Base-by-base conservation (phyloP, 2,329 filamentous ascomycete species). In the Ophiostoma perfectum region DNA sequence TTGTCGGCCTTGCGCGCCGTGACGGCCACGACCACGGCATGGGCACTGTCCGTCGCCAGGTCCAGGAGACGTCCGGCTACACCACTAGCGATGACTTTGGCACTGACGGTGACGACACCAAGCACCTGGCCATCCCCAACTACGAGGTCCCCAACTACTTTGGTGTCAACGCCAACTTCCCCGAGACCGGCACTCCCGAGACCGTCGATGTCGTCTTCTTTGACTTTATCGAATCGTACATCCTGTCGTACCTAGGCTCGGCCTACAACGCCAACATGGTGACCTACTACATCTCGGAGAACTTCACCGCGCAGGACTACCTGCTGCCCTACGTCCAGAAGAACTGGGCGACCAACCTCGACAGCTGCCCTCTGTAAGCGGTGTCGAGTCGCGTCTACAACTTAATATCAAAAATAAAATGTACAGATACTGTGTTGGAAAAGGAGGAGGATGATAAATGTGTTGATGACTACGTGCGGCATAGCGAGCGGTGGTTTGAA, bases 51-150 rank as follows among this genome's bases (percentile, higher is more conserved):
- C 78, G 82, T n/a, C 82, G 83, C n/a, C 83, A 84, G 52, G 66
- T 67, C 47, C 80, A 83, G 68, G 73, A 80, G 7, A 78, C 78
- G 0, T 78, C 83, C 0, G 85, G 84, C 3, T 86, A 86, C 74
- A 81, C 78, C 3, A 87, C 85, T 0, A 79, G 74, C 2, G 85
- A 87, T 70, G 85, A 86, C 73, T 86, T 85, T 72, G 85, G 84
- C 66, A 79, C 75, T 3, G 84, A 81, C 65, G 77, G 84, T 16
- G 85, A 87, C 72, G 85, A 87, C 70, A 87, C 84, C 0, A 72
- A 79, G 5, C 84, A 87, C 75, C 76, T 78, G 4, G 66, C 68
- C 7, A 83, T 86, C 60, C 79, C 83, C 1, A 73, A 77, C 68
- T 84, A 82, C 75, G 62, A 72, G 0, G 78, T 82, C 60, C 84